Evolutionary conservation across 164 flowering plant genomes (phyloP).

Genomic region (Vitis rotundifolia): DNA sequence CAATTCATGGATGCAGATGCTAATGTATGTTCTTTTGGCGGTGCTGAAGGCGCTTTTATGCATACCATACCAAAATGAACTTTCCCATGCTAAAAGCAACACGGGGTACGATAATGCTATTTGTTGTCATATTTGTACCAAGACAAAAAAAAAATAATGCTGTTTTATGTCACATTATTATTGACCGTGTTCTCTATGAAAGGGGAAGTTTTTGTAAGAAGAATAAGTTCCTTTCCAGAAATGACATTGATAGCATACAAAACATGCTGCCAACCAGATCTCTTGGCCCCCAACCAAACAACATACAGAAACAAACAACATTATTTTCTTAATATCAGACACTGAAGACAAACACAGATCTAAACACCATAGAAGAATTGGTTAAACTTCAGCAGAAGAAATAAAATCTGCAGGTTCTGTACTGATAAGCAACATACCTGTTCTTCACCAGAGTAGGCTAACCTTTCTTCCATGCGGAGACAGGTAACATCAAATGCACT

Average conservation of each 20-base stretch:
- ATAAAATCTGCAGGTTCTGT: background rate
- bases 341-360: background rate
- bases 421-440: conserved; percentile 45
- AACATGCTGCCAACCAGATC: too few species aligned
- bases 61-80: too few species aligned
- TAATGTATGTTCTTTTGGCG: too few species aligned
- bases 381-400: background rate
- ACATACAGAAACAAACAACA: background rate
- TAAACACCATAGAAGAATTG: background rate
- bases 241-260: too few species aligned
- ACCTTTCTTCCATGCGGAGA: conserved; percentile 77
- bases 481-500: conserved; percentile 81
- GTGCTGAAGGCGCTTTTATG: too few species aligned
- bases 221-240: too few species aligned
- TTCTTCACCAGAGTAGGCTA: conserved; percentile 66
- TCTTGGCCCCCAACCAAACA: background rate
- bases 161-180: too few species aligned
- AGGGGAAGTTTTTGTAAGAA: too few species aligned
- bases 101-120: background rate
- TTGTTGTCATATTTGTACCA: background rate
- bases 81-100: background rate
- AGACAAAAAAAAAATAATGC: too few species aligned
- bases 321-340: background rate
- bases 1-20: too few species aligned
- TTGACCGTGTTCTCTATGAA: too few species aligned